Conservation (phyloP, 2,329 filamentous ascomycete species). For the Colletotrichum neosansevieriae region DNA sequence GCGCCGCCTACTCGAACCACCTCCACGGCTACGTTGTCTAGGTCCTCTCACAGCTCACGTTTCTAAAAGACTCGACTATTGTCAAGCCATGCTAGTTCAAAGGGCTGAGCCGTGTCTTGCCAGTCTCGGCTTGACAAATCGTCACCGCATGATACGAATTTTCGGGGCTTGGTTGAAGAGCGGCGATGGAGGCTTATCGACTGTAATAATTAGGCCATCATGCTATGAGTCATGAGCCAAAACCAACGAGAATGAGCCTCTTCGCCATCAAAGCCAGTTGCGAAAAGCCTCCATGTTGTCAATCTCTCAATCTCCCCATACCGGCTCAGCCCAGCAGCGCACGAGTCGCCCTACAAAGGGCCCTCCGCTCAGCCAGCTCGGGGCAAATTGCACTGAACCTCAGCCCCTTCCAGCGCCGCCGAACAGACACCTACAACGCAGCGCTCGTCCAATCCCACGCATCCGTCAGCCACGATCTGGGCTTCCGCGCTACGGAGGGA, state of each 20-base stretch:
- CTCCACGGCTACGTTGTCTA: neutral
- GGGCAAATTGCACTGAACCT: slow-evolving; percentile 37
- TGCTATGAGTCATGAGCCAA: slow-evolving; percentile 11
- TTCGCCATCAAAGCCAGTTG: slow-evolving; percentile 11
- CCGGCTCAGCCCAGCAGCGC: slow-evolving; percentile 26
- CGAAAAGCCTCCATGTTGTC: slow-evolving; percentile 13
- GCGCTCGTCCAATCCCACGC: slow-evolving; percentile 24
- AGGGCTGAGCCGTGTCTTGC: slow-evolving; percentile 13
- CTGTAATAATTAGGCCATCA: slow-evolving; percentile 27
- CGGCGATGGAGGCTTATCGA: slow-evolving; percentile 22
- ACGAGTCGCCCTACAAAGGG: slow-evolving; percentile 26
- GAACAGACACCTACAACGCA: slow-evolving; percentile 12
- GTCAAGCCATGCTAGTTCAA: neutral
- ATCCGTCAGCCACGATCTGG: slow-evolving; percentile 24
- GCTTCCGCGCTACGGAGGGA: neutral
- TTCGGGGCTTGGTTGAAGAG: slow-evolving; percentile 3
- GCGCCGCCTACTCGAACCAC: slow-evolving; percentile 25
- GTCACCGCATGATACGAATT: neutral
- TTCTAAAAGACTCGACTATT: slow-evolving; percentile 11
- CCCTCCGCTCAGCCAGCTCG: slow-evolving; percentile 35
- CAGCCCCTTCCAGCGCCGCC: slow-evolving; percentile 30
- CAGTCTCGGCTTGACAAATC: slow-evolving; percentile 27
- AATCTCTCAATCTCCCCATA: slow-evolving; percentile 2
- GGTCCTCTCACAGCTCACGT: slow-evolving; percentile 5
- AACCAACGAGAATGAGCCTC: slow-evolving; percentile 11